Percentiles rank a stretch among this genome's conserved stretches.
Evolutionary conservation across 257 asterid genomes (phyloP).

Genomic region (Solanum lycopersicoides): DNA sequence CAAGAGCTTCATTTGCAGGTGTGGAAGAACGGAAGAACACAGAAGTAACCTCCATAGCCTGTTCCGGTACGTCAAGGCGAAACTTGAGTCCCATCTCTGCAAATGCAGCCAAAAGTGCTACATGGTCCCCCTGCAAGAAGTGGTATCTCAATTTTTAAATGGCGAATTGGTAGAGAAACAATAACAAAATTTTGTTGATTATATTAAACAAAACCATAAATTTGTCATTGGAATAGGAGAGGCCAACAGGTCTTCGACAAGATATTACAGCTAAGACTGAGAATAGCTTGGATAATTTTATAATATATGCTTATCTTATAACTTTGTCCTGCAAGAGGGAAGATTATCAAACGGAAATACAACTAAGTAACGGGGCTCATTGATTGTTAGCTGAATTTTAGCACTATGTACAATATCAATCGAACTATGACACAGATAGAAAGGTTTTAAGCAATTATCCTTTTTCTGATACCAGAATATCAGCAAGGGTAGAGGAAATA

Average conservation of each 20-base stretch:
- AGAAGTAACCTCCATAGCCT: slow-evolving; percentile 81
- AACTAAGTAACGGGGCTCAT: neutral
- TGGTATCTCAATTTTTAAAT: neutral
- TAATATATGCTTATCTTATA: neutral
- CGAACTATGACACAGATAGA: neutral
- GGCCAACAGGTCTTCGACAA: neutral
- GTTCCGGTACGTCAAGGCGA: slow-evolving; percentile 92
- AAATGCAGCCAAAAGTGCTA: slow-evolving; percentile 85
- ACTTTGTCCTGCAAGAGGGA: neutral
- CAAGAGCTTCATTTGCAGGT: slow-evolving; percentile 79
- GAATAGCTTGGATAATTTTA: neutral
- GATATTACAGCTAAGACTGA: neutral
- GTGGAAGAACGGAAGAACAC: slow-evolving; percentile 82
- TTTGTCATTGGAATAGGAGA: neutral
- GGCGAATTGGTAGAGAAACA: neutral
- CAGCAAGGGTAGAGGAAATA: neutral
- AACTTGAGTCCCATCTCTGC: slow-evolving; percentile 92
- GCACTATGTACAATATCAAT: neutral
- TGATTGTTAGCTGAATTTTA: neutral
- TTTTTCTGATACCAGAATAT: neutral
- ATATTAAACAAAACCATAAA: neutral
- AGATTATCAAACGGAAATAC: neutral
- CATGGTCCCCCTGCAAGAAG: slow-evolving; percentile 83
- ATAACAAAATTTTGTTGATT: neutral
- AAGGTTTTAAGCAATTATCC: neutral